Base-by-base conservation (phyloP, 805 yeast species). In the Yarrowia hollandica region DNA sequence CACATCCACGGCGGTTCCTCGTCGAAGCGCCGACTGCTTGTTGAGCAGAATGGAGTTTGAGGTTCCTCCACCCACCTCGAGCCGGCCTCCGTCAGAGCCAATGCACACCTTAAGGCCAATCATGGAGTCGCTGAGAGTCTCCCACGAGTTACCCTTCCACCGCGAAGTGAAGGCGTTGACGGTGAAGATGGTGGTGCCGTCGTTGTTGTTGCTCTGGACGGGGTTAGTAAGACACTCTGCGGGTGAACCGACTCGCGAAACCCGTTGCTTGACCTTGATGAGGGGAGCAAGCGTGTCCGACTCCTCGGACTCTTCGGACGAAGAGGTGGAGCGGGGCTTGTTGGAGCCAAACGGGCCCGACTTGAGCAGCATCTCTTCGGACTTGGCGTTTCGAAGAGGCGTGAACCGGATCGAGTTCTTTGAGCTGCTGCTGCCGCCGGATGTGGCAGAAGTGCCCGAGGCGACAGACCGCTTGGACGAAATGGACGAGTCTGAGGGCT, bases 1-100 rank as follows among this genome's bases (percentile, higher is more conserved):
- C 5, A 56, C 60, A 25, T 56, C 60, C 9, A 56, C 60, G 5
- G 57, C 57, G 9, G 60, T 56, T n/a, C 60, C 60, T 31, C 60
- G 39, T 30, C 60, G 60, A 6, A 56, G 37, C 5, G 54, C 57
- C 16, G 39, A 11, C 39, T 56, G 60, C 41, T 31, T 34, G 38
- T 56, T 46, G 19, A 56, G 58, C 25, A 19, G 18, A 7, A 35
- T 35, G 39, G 55, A 15, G 39, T 15, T 18, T 10, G 16, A 0
- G 18, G n/a, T n/a, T n/a, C n/a, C n/a, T n/a, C n/a, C n/a, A n/a
- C 34, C 23, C 2, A 52, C 26, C 10, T 52, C 44, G 6, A 52
- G 34, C 10, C 26, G 21, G 14, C 58, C 58, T 5, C 58, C 58
- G 18, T 52, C 58, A 2, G 58, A 25, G n/a, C 35, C 31, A 25